Base-by-base conservation (phyloP, 2,329 filamentous ascomycete genomes). In the Botryotinia calthae region DNA sequence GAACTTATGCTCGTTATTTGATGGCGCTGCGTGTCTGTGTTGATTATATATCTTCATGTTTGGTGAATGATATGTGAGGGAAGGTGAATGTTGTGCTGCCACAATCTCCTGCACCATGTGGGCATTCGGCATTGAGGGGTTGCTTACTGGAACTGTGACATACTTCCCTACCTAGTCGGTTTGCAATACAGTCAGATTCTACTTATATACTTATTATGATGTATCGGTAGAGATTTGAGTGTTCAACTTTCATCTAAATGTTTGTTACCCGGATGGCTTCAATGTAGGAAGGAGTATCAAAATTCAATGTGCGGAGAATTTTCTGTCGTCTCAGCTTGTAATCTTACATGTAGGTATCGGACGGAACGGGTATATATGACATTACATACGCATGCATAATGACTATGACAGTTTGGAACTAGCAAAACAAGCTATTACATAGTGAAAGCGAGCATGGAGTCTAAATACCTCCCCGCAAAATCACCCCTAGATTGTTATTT, bases 381-480 rank as follows among this genome's bases (percentile, higher is more conserved):
- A 37, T 37, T 37, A 37, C 37, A 37, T 63, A 12, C 16, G 28
- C 31, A 59, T 37, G 25, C n/a, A 64, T 31, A 64, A 31, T 44
- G n/a, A 10, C 61, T 31, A 64, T 40, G 48, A 34, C 48, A 31
- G 58, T 69, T 69, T 40, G 22, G 48, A 58, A 69, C 46, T 69
- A 58, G 40, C 70, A 42, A 14, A 61, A 31, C 69, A 64, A 48
- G n/a, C 59, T 64, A 71, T 46, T 34, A 31, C 46, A 71, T 54
- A 25, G 69, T 31, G 25, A 22, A 12, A 42, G 28, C 44, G 10
- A 56, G n/a, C 51, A 56, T 56, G 6, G 9, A 28, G 28, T 54
- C 25, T 48, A 63, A 37, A 34, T 34, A 66, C 67, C 37, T 56
- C 70, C 62, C 62, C 70, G 62, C 62, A 67, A 65, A 59, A 40